phyloP scores from a whole-genome alignment of 2,329 filamentous ascomycete species.

The Trichoderma arundinaceum region DNA sequence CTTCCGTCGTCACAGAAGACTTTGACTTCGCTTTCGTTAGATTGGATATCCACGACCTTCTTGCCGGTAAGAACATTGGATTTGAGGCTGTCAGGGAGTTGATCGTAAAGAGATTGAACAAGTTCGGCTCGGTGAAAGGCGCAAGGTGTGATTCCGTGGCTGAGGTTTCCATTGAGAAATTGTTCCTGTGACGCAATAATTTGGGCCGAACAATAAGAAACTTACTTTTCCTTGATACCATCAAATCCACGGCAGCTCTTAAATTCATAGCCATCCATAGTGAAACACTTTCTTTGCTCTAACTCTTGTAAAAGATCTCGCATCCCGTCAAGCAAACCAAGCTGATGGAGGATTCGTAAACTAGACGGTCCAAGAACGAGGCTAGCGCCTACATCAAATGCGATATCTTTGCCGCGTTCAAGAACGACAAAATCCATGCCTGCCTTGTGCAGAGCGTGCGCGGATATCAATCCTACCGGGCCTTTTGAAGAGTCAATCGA shows the following conservation, averaged over 20 bases:
- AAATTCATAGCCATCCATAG: conserved; percentile 39
- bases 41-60: conserved; percentile 37
- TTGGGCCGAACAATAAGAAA: not conserved
- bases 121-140: conserved; percentile 47
- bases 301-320: conserved; percentile 37
- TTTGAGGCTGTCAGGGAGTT: conserved; percentile 38
- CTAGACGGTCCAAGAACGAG: conserved; percentile 42
- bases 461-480: conserved; percentile 39
- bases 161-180: conserved; percentile 15
- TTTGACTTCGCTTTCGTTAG: conserved; percentile 36
- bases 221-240: conserved; percentile 39
- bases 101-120: conserved; percentile 42
- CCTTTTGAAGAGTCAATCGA: conserved; percentile 29
- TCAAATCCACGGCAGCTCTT: conserved; percentile 38
- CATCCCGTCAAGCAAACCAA: conserved; percentile 40
- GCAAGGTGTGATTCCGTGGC: conserved; percentile 38
- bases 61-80: conserved; percentile 40
- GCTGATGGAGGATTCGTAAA: conserved; percentile 43
- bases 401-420: conserved; percentile 40
- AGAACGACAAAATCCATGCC: conserved; percentile 49
- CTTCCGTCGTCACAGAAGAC: conserved; percentile 45
- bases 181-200: not conserved
- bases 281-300: conserved; percentile 35
- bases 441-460: conserved; percentile 38
- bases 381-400: conserved; percentile 42